Percentiles rank a stretch among this genome's conserved stretches.
Evolutionary conservation across 148 eudicot genomes (phyloP).

Genomic region (Heliamphora exappendiculata): DNA sequence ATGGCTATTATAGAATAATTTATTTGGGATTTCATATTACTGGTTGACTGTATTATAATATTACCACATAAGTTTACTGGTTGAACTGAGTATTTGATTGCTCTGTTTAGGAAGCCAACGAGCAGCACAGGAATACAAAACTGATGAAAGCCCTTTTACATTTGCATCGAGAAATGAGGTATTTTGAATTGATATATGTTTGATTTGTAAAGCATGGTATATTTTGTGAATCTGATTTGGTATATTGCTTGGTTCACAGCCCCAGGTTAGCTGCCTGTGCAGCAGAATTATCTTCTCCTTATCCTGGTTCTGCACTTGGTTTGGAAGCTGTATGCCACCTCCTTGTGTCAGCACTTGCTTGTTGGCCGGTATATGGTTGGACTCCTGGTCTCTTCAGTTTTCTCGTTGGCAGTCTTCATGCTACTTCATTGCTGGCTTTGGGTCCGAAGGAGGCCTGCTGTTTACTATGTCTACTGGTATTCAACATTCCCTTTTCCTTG

Average conservation of each 20-base stretch:
- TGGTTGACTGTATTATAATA: neutral
- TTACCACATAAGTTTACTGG: neutral
- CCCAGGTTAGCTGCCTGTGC: constrained; percentile 86
- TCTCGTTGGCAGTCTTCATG: constrained; percentile 80
- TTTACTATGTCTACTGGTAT: constrained; percentile 73
- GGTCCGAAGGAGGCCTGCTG: constrained; percentile 96
- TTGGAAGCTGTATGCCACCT: constrained; percentile 84
- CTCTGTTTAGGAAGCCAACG: constrained; percentile 64
- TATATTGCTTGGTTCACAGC: constrained; percentile 42
- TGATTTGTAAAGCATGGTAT: neutral
- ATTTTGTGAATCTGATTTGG: neutral
- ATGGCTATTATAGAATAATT: neutral
- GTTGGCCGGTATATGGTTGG: constrained; percentile 95
- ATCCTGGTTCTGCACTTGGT: constrained; percentile 76
- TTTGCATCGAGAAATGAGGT: constrained; percentile 94
- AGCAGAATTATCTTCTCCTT: constrained; percentile 58
- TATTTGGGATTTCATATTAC: neutral
- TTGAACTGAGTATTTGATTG: constrained; percentile 6
- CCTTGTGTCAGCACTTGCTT: constrained; percentile 88
- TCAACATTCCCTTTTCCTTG: neutral
- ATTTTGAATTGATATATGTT: neutral
- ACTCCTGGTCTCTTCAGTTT: constrained; percentile 87
- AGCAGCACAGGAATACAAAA: constrained; percentile 91
- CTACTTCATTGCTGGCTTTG: constrained; percentile 64
- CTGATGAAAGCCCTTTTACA: constrained; percentile 76